These are phyloP conservation scores for Cotoneaster glaucophyllus DNA, from an alignment of 306 rosid species.

Conservation along the genomic window DNA sequence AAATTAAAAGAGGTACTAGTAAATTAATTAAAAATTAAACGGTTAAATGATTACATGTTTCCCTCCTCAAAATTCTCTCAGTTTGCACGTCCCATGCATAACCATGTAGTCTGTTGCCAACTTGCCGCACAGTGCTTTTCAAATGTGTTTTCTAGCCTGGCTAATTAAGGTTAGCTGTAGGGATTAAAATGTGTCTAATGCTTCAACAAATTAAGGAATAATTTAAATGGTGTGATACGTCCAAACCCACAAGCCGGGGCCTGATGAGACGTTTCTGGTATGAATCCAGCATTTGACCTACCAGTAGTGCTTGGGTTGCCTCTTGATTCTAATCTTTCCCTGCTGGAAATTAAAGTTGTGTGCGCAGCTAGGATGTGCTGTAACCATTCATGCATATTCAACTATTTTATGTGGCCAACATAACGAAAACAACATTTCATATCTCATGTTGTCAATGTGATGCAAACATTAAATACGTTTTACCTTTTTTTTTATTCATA, in stretches of 20 bases:
- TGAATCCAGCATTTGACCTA: conserved; percentile 30
- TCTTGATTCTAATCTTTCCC: neutral
- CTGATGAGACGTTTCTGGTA: conserved; percentile 50
- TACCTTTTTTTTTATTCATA: no score
- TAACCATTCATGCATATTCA: neutral
- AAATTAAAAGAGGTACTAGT: neutral
- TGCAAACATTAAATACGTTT: no score
- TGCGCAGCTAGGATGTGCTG: neutral
- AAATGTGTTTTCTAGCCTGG: neutral
- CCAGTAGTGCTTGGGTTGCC: neutral
- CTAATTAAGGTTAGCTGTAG: neutral
- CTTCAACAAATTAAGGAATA: neutral
- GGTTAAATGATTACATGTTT: conserved; percentile 21
- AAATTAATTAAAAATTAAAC: conserved; percentile 5
- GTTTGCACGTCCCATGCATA: conserved; percentile 50
- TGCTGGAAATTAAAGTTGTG: neutral
- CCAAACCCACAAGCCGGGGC: conserved; percentile 4
- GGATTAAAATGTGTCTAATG: neutral
- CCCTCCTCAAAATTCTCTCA: conserved; percentile 36
- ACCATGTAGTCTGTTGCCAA: neutral
- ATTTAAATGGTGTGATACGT: conserved; percentile 16
- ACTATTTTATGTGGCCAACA: neutral
- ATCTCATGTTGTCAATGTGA: no score
- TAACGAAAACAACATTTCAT: no score
- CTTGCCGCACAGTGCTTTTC: neutral